phyloP scores from a whole-genome alignment of 139 green algal genomes.

The Picochlorum sp. region DNA sequence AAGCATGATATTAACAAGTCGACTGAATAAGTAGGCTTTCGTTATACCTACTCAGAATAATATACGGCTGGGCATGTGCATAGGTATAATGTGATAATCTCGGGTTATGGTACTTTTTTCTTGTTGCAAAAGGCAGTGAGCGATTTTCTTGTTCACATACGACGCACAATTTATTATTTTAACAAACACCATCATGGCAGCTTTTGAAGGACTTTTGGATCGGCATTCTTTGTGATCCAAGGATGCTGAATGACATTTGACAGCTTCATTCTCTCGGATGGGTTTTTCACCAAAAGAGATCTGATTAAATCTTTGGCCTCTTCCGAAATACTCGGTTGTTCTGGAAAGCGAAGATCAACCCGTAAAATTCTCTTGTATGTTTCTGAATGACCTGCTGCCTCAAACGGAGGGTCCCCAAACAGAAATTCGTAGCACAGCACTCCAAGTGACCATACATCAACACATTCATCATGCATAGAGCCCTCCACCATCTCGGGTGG shows the following conservation, averaged over 20 bases:
- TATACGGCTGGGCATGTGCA: too few species aligned
- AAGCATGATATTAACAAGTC: too few species aligned
- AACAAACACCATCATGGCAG: neutral
- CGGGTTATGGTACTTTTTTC: too few species aligned
- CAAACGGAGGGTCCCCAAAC: slow-evolving; percentile 85
- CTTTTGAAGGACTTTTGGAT: slow-evolving; percentile 19
- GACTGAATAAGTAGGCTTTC: too few species aligned
- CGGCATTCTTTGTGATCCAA: slow-evolving; percentile 69
- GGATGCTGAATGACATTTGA: slow-evolving; percentile 66
- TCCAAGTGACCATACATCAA: slow-evolving; percentile 81
- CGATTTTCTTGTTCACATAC: too few species aligned
- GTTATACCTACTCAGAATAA: too few species aligned
- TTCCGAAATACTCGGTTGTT: slow-evolving; percentile 35
- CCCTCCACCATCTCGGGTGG: slow-evolving; percentile 95
- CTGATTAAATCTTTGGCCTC: slow-evolving; percentile 79
- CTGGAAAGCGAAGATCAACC: slow-evolving; percentile 83
- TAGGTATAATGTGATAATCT: too few species aligned
- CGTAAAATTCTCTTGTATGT: slow-evolving; percentile 81
- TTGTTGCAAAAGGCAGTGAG: too few species aligned
- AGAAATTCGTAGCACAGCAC: slow-evolving; percentile 98
- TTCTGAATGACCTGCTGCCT: slow-evolving; percentile 74
- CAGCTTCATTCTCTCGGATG: slow-evolving; percentile 56
- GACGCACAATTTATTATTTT: neutral
- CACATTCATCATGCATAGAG: slow-evolving; percentile 42
- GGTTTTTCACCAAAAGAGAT: slow-evolving; percentile 73